These are phyloP conservation scores for Mycosphaerella sp. DNA, from an alignment of 2,329 filamentous ascomycete species.

Conservation along the genomic window DNA sequence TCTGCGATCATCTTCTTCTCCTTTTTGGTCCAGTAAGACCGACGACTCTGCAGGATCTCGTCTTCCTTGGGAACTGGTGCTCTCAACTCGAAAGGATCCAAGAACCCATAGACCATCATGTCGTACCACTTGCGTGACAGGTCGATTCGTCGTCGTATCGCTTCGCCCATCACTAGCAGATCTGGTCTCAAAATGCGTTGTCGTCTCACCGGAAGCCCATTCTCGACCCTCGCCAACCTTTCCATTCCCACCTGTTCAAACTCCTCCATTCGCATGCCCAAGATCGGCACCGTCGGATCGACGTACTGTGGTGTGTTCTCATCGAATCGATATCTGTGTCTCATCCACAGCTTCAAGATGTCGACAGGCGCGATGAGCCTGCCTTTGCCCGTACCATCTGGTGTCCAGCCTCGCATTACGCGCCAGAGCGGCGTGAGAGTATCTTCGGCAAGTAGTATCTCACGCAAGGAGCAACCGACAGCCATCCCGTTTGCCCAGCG, in stretches of 20 bases:
- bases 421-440: constrained; percentile 45
- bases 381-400: constrained; percentile 14
- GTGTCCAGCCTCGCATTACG: constrained; percentile 51
- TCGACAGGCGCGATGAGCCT: constrained; percentile 40
- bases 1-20: constrained; percentile 5
- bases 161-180: constrained; percentile 52
- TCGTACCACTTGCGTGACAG: constrained; percentile 50
- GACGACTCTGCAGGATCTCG: constrained; percentile 2
- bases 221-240: constrained; percentile 9
- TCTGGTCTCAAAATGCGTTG: constrained; percentile 13
- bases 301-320: constrained; percentile 21
- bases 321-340: constrained; percentile 48
- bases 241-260: constrained; percentile 10
- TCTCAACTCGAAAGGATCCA: neutral
- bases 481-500: constrained; percentile 11
- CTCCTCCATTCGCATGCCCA: constrained; percentile 45
- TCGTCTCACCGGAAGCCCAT: constrained; percentile 6
- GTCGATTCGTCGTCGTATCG: constrained; percentile 46
- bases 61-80: constrained; percentile 2
- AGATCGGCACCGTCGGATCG: constrained; percentile 32
- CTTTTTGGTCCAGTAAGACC: constrained; percentile 7
- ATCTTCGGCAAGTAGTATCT: constrained; percentile 43
- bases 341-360: constrained; percentile 51
- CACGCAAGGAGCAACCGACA: constrained; percentile 43
- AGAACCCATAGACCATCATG: constrained; percentile 56